Evolutionary conservation across 2,329 filamentous ascomycete species (phyloP).

Genomic region (Ampelomyces quisqualis): DNA sequence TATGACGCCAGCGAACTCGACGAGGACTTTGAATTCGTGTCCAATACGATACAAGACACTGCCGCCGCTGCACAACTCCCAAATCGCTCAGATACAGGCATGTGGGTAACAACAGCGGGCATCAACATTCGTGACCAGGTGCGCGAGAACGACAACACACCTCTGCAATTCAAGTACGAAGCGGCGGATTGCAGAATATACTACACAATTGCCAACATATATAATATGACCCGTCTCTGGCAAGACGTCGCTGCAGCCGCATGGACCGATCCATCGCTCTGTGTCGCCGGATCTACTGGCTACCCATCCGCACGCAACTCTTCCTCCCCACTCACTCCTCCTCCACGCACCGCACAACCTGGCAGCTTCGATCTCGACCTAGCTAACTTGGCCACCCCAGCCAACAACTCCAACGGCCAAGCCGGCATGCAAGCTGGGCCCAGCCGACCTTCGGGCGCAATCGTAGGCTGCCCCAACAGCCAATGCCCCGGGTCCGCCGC

Average conservation of each 20-base stretch:
- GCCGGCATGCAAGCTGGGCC: neutral
- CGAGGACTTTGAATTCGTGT: constrained; percentile 24
- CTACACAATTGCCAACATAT: constrained; percentile 40
- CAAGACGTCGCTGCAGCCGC: constrained; percentile 36
- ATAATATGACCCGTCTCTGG: constrained; percentile 44
- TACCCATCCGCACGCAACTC: constrained; percentile 15
- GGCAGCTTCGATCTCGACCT: neutral
- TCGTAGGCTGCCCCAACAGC: neutral
- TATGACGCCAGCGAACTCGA: constrained; percentile 36
- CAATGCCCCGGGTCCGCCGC: neutral
- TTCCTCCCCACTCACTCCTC: constrained; percentile 2
- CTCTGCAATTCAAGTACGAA: constrained; percentile 44
- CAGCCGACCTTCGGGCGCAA: neutral
- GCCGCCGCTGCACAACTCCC: constrained; percentile 3
- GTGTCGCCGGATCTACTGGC: constrained; percentile 37
- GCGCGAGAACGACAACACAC: constrained; percentile 30
- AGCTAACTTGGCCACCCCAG: neutral
- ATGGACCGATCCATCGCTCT: constrained; percentile 33
- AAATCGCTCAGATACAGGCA: constrained; percentile 14
- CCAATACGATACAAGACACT: constrained; percentile 9
- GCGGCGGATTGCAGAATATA: constrained; percentile 45
- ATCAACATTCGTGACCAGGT: constrained; percentile 46
- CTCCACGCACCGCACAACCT: constrained; percentile 3
- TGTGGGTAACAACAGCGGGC: constrained; percentile 26
- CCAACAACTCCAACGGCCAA: neutral